Conservation (phyloP, 495 filamentous ascomycete genomes). For the Xanthoparmelia taractica region DNA sequence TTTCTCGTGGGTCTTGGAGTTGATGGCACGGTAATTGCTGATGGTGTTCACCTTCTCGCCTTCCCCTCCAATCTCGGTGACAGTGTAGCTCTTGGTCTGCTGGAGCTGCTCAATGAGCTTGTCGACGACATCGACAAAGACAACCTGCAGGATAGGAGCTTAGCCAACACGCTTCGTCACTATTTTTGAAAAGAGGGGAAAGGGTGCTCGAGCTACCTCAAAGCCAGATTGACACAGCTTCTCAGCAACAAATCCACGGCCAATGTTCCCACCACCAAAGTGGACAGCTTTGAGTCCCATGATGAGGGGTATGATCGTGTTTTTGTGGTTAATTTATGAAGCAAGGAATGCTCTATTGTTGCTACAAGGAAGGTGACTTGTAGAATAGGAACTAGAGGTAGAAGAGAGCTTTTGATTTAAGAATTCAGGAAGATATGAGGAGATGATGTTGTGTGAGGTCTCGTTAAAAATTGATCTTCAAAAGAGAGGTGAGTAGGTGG, state of each 20-base stretch:
- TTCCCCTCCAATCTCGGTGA: constrained; percentile 85
- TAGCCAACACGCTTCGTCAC: constrained; percentile 3
- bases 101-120: constrained; percentile 69
- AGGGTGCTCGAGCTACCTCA: constrained; percentile 16
- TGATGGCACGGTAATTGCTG: constrained; percentile 92
- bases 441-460: no score
- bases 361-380: not conserved
- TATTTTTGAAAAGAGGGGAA: not conserved
- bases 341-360: not conserved
- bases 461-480: not conserved
- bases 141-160: constrained; percentile 45
- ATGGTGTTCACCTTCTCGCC: constrained; percentile 75
- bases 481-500: not conserved
- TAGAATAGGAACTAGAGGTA: not conserved
- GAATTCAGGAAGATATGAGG: not conserved
- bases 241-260: constrained; percentile 58
- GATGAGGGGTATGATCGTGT: not conserved
- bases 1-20: constrained; percentile 72
- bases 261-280: constrained; percentile 92
- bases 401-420: not conserved
- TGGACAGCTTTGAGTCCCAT: constrained; percentile 80
- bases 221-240: constrained; percentile 69
- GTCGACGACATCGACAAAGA: constrained; percentile 91
- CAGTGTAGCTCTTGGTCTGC: constrained; percentile 65
- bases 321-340: not conserved